Evolutionary conservation across 208 protist species (phyloP), one percentile per base, ranked within the genome.

Genomic region (Tritrichomonas foetus): DNA sequence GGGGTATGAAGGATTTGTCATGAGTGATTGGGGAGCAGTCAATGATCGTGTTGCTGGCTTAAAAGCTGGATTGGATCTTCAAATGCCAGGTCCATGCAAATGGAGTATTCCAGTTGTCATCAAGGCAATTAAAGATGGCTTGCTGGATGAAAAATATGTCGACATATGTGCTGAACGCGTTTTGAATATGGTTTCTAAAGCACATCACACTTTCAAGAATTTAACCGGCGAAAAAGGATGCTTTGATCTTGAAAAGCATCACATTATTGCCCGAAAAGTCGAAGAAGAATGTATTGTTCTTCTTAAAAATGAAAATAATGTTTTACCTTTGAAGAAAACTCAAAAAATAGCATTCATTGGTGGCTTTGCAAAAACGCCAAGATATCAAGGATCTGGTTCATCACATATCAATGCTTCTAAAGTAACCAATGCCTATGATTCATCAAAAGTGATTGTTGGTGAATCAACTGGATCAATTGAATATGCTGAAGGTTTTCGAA

Each of bases 1-100:
- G 95, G 93, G 93, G 61, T 95, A 94, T 50, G 61, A 95, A 30
- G 95, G 95, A 16, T 1, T 55, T 78, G 55, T 95, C 57, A 64
- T 93, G 3, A 92, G 57, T 57, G 95, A 95, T 94, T 95, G 94
- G 61, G 66, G 50, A 44, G 94, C 93, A 33, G 55, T 95, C 14
- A 13, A 8, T 36, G 75, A 94, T 47, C 69, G 44, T 27, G 33
- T 57, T 66, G 49, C 75, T 44, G 82, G 57, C n/a, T n/a, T 94
- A 3, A 47, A 25, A 39, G 74, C 41, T 53, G 94, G 94, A 53
- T 36, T 33, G 22, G 94, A 95, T 36, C 13, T 95, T 33, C 72
- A 94, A 36, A 94, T 78, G 92, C 66, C 69, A 33, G 53, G 72
- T 44, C 16, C 5, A 8, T 11, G 2, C 44, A 11, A 9, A 25